Base-by-base conservation (phyloP, 192 early-diverging fungal genomes). In the Podila verticillata region DNA sequence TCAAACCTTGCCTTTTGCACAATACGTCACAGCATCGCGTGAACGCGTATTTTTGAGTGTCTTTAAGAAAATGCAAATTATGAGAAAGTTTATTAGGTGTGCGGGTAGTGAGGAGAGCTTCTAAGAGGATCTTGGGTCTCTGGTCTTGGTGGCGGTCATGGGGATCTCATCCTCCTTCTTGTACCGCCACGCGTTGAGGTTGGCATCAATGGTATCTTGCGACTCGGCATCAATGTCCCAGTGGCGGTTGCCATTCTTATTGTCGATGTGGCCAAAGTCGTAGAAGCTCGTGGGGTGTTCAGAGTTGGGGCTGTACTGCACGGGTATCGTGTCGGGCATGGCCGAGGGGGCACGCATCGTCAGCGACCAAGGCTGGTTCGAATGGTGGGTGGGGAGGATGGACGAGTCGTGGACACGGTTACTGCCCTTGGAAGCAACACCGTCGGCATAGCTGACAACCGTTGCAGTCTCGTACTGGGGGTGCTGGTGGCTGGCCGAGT, bases 91-190 rank as follows among this genome's bases (percentile, higher is more conserved):
- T 15, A 44, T 44, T 44, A 44, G 17, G 17, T 44, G 39, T 44
- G 39, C 17, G 39, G 12, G 36, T 0, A n/a, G 39, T 44, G 39
- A 22, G 10, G 22, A 54, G 44, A 54, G n/a, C 8, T 9, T 1
- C 51, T 54, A 54, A 6, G 20, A 54, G n/a, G 51, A 54, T 26
- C 51, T 54, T 54, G 51, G 51, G 10, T 74, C 72, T 47, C 48
- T 59, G 39, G 12, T 13, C 56, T 72, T 80, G 61, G 70, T 32
- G 22, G 61, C 34, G 10, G 69, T 72, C 75, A 71, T 80, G 5
- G 75, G 75, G 58, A 80, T 80, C 75, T 72, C 70, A 48, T 80
- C 70, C 47, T 72, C 77, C 54, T 35, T 47, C 28, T 32, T 29
- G 48, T 66, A 1, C 39, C 30, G 61, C 77, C 70, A 72, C 12